Evolutionary conservation across 306 rosid species (phyloP).

Genomic region (Trifolium dubium): DNA sequence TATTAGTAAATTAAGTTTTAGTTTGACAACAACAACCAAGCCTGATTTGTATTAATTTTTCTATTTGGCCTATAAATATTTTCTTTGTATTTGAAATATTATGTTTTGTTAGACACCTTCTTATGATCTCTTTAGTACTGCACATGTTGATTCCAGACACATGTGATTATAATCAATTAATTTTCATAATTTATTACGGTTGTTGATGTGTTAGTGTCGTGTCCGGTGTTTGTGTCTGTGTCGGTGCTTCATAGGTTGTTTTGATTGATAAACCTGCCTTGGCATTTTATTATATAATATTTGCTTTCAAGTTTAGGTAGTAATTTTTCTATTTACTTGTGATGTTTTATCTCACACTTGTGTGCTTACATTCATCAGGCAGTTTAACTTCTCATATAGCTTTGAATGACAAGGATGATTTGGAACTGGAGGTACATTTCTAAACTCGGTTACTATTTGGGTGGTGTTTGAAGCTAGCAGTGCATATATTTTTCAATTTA

Average conservation of each 20-base stretch:
- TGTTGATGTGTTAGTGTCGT: too few relatives aligned
- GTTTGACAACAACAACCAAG: neutral
- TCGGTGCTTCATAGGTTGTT: too few relatives aligned
- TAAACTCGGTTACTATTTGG: slow-evolving; percentile 41
- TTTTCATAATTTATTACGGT: too few relatives aligned
- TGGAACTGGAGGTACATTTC: slow-evolving; percentile 75
- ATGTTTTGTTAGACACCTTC: slow-evolving; percentile 19
- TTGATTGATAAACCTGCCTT: slow-evolving; percentile 6
- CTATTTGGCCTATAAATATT: neutral
- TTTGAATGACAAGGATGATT: slow-evolving; percentile 62
- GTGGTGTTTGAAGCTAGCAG: slow-evolving; percentile 33
- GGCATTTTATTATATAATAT: slow-evolving; percentile 22
- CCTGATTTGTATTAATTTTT: neutral
- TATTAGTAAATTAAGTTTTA: slow-evolving; percentile 23
- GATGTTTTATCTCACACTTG: slow-evolving; percentile 47
- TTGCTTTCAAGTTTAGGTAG: slow-evolving; percentile 18
- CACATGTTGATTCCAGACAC: too few relatives aligned
- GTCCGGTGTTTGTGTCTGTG: too few relatives aligned
- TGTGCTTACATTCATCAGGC: slow-evolving; percentile 55
- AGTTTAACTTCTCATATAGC: slow-evolving; percentile 63
- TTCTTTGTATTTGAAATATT: neutral
- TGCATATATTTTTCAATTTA: slow-evolving; percentile 11
- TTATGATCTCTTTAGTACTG: neutral
- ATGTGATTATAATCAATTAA: too few relatives aligned
- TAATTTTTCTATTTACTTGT: slow-evolving; percentile 24